Percentiles rank a stretch among this genome's conserved stretches.
These are phyloP conservation scores for Nidula microcarpa DNA, from an alignment of 768 basidiomycete species.

Conservation along the genomic window DNA sequence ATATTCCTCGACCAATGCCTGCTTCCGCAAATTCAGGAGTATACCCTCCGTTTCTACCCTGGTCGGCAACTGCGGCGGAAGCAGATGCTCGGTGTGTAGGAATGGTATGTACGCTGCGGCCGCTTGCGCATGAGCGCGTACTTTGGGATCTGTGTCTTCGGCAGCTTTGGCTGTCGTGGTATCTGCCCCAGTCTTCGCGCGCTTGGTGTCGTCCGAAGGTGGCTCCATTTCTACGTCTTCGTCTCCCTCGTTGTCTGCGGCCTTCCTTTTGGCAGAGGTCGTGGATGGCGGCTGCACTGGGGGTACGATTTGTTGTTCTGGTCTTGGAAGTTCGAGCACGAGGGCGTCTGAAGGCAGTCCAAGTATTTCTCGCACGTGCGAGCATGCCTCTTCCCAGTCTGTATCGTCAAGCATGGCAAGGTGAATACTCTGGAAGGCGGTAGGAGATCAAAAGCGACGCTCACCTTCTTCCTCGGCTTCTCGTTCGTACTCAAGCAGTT, in stretches of 20 bases:
- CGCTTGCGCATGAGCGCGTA: slow-evolving; percentile 44
- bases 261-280: slow-evolving; percentile 48
- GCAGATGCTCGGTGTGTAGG: slow-evolving; percentile 65
- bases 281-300: slow-evolving; percentile 13
- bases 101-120: slow-evolving; percentile 72
- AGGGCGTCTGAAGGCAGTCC: slow-evolving; percentile 48
- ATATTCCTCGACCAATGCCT: slow-evolving; percentile 77
- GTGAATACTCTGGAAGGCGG: too few relatives aligned
- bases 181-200: slow-evolving; percentile 24
- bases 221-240: slow-evolving; percentile 32
- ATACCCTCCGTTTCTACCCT: slow-evolving; percentile 77
- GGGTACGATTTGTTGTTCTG: slow-evolving; percentile 8
- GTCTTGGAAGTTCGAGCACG: slow-evolving; percentile 46
- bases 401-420: background rate
- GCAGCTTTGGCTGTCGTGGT: slow-evolving; percentile 16
- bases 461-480: slow-evolving; percentile 72
- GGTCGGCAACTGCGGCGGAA: slow-evolving; percentile 74
- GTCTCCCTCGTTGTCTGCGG: slow-evolving; percentile 35
- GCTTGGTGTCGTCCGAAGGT: slow-evolving; percentile 26
- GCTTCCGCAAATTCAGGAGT: slow-evolving; percentile 73
- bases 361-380: slow-evolving; percentile 50
- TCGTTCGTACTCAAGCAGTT: slow-evolving; percentile 68
- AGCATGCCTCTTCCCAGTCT: slow-evolving; percentile 69
- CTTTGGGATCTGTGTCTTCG: slow-evolving; percentile 13
- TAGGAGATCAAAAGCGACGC: slow-evolving; percentile 11